Percentiles rank a stretch among this genome's conserved stretches.
Conservation (phyloP, 805 yeast genomes). For the Teunomyces lycoperdinae region DNA sequence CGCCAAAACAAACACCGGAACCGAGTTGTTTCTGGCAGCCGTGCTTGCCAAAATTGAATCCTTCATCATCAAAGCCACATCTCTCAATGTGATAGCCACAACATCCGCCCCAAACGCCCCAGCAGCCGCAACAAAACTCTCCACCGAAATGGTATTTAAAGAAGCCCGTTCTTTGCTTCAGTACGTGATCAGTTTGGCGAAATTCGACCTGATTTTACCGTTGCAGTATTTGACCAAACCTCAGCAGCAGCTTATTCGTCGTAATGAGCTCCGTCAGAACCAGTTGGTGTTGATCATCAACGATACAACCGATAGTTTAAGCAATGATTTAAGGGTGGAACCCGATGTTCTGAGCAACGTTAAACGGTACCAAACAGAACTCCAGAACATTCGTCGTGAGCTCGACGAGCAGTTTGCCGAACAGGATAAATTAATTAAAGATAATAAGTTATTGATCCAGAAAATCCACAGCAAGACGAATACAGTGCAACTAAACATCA, state of each 20-base stretch:
- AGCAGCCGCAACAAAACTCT: not conserved
- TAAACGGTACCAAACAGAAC: constrained; percentile 20
- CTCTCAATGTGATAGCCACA: constrained; percentile 9
- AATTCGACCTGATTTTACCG: not conserved
- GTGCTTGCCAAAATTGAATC: constrained; percentile 32
- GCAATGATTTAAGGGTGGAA: constrained; percentile 18
- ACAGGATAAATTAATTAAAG: constrained; percentile 17
- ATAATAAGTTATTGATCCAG: constrained; percentile 3
- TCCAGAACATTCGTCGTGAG: constrained; percentile 18
- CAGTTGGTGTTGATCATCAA: constrained; percentile 29
- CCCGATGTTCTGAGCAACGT: constrained; percentile 23
- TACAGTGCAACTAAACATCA: not conserved
- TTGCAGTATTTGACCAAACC: not conserved
- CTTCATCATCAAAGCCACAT: constrained; percentile 39
- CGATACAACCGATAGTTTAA: constrained; percentile 28
- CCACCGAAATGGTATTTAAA: constrained; percentile 33
- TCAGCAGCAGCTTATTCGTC: constrained; percentile 5
- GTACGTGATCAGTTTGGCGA: constrained; percentile 23
- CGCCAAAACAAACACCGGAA: constrained; percentile 33
- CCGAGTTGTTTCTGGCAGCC: constrained; percentile 30
- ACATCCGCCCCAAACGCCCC: not conserved
- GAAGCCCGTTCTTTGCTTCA: constrained; percentile 37
- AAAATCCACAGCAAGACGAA: constrained; percentile 6
- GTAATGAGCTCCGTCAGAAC: constrained; percentile 23
- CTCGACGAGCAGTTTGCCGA: constrained; percentile 25